Conservation (phyloP, 495 filamentous ascomycete genomes). For the Xylaria sp. region DNA sequence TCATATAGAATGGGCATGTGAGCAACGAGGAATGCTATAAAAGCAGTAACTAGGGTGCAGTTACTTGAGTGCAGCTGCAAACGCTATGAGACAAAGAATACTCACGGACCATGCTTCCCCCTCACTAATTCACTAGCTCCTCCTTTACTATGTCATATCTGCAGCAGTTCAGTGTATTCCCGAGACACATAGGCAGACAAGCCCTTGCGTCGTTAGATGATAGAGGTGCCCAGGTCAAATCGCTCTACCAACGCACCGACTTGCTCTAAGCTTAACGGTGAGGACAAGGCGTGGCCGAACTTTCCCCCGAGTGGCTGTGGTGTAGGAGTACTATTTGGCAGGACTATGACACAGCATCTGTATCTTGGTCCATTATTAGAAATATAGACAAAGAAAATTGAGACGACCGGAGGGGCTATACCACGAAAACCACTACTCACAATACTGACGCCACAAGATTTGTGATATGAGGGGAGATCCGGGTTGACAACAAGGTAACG, state of each 20-base stretch:
- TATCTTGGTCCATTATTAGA: slow-evolving; percentile 8
- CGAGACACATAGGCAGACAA: slow-evolving; percentile 24
- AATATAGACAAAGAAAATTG: slow-evolving; percentile 16
- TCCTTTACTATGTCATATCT: slow-evolving; percentile 18
- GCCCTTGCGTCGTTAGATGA: not conserved
- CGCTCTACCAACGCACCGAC: not conserved
- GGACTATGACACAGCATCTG: not conserved
- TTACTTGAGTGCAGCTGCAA: slow-evolving; percentile 14
- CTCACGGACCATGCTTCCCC: slow-evolving; percentile 1
- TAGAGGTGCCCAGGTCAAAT: not conserved
- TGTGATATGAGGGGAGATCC: slow-evolving; percentile 7
- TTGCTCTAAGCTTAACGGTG: not conserved
- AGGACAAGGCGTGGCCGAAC: not conserved
- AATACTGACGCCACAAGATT: not conserved
- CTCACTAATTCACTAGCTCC: slow-evolving; percentile 5
- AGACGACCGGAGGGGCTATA: not conserved
- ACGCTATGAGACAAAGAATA: slow-evolving; percentile 29
- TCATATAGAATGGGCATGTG: not conserved
- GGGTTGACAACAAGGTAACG: slow-evolving; percentile 8
- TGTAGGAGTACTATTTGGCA: not conserved
- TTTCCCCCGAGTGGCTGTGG: not conserved
- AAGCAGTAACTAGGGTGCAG: not conserved
- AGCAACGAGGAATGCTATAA: not conserved
- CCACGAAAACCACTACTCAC: not conserved
- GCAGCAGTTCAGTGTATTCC: slow-evolving; percentile 17